These are phyloP conservation scores for Coccomyxa sp. DNA, from an alignment of 139 green algal genomes.

Conservation along the genomic window DNA sequence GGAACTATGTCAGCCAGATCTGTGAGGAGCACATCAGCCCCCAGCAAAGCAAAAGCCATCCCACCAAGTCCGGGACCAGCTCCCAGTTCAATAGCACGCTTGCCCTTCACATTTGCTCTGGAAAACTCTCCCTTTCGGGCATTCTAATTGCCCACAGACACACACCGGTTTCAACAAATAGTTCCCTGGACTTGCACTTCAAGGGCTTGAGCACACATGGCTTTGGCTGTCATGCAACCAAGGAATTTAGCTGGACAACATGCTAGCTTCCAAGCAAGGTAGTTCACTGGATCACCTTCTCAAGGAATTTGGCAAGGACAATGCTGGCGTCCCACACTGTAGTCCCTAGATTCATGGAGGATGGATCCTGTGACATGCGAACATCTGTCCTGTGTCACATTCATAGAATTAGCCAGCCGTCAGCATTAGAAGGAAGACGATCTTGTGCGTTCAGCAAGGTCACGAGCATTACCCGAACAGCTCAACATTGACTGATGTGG, in stretches of 20 bases:
- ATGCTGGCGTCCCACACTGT: background rate
- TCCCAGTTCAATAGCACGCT: slow-evolving; percentile 77
- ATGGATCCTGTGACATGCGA: background rate
- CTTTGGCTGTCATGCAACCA: background rate
- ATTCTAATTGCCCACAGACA: slow-evolving; percentile 39
- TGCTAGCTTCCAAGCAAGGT: too few relatives aligned
- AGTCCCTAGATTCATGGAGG: background rate
- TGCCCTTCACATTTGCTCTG: slow-evolving; percentile 49
- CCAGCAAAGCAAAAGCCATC: slow-evolving; percentile 37
- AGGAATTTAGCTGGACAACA: too few relatives aligned
- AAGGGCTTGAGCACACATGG: background rate
- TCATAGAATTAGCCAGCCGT: too few relatives aligned
- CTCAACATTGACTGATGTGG: background rate
- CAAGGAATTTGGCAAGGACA: background rate
- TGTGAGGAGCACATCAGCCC: background rate
- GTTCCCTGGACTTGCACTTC: background rate
- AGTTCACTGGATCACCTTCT: background rate
- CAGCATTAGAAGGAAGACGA: background rate
- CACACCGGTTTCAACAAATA: too few relatives aligned
- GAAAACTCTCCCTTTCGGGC: slow-evolving; percentile 67
- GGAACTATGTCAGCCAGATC: background rate
- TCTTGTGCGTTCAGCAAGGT: background rate
- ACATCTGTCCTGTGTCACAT: background rate
- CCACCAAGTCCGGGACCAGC: slow-evolving; percentile 75
- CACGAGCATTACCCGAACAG: background rate